Conservation (phyloP, 345 rosid species). For the Acer yangbiense region DNA sequence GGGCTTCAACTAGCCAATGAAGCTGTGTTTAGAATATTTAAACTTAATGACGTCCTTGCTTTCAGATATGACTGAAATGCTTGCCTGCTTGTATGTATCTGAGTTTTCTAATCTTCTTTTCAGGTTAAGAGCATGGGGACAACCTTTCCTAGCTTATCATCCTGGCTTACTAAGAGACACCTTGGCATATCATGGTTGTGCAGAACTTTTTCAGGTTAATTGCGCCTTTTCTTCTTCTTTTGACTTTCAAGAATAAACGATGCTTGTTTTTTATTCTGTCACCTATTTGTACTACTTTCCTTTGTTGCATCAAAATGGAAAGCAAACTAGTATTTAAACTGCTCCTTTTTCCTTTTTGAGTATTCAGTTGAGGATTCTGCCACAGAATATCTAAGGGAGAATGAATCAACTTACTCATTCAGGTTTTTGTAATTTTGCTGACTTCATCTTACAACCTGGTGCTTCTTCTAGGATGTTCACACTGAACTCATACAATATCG, state of each 20-base stretch:
- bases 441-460: constrained; percentile 26
- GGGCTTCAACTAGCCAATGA: not conserved
- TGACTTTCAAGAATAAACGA: constrained; percentile 6
- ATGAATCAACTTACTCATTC: constrained; percentile 11
- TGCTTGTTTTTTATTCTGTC: not conserved
- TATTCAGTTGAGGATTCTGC: not conserved
- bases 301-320: not conserved
- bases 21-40: not conserved
- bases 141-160: constrained; percentile 82
- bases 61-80: not conserved
- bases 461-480: constrained; percentile 76
- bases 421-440: constrained; percentile 28
- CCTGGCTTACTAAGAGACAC: constrained; percentile 83
- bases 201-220: constrained; percentile 92
- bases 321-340: not conserved
- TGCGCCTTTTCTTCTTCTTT: constrained; percentile 22
- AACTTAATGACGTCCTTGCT: not conserved
- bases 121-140: constrained; percentile 82
- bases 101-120: constrained; percentile 19
- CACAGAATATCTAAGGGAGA: not conserved
- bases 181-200: constrained; percentile 98
- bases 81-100: constrained; percentile 22
- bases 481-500: constrained; percentile 90
- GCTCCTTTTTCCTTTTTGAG: not conserved
- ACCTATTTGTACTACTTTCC: not conserved